A percentile compares a stretch with the other conserved stretches of the same genome.
phyloP scores from a whole-genome alignment of 192 early-diverging fungal genomes.

The Dispira simplex region DNA sequence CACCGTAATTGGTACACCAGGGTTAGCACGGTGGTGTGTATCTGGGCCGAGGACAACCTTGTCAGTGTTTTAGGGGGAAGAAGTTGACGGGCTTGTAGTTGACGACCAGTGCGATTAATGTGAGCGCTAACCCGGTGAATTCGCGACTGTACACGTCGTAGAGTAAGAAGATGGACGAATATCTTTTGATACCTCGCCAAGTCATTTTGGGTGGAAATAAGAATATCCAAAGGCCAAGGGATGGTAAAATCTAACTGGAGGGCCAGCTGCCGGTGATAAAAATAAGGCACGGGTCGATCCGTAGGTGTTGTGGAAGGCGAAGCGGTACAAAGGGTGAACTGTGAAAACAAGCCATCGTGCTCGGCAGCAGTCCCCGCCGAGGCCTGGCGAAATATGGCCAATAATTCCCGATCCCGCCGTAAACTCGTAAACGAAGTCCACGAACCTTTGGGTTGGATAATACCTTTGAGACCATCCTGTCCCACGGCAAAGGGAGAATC shows the following conservation, averaged over 20 bases:
- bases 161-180: neutral
- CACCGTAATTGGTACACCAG: conserved; percentile 8
- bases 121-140: neutral
- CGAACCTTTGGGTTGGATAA: neutral
- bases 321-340: neutral
- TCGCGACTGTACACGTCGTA: neutral
- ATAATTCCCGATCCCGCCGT: conserved; percentile 7
- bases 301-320: neutral
- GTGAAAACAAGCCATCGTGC: neutral
- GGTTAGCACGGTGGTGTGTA: neutral
- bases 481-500: neutral
- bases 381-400: neutral
- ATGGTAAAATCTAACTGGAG: neutral
- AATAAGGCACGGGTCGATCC: neutral
- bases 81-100: neutral
- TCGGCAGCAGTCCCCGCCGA: neutral
- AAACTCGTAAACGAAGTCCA: neutral
- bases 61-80: neutral
- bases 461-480: neutral
- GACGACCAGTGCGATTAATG: neutral
- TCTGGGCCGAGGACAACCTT: neutral
- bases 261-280: conserved; percentile 2
- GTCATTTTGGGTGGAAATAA: neutral
- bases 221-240: conserved; percentile 5
- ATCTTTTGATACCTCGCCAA: neutral